Percentiles rank a stretch among this genome's conserved stretches.
phyloP scores from a whole-genome alignment of 441 rosid species.

The Pelargonium cotyledonis region DNA sequence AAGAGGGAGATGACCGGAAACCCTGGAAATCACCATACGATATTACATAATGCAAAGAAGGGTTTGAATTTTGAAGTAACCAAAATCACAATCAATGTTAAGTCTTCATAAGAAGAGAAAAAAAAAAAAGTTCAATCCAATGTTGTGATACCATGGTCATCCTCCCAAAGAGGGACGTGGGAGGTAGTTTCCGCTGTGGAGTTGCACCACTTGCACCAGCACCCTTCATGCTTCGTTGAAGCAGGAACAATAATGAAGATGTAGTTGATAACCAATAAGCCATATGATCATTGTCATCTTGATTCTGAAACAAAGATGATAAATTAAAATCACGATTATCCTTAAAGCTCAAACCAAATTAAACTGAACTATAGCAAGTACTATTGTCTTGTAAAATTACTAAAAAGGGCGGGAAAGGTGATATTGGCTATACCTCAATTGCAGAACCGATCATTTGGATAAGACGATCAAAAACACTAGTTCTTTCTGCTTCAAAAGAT shows the following conservation, averaged over 20 bases:
- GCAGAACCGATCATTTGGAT: conserved; percentile 81
- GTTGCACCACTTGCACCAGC: conserved; percentile 56
- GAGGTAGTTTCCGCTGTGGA: conserved; percentile 53
- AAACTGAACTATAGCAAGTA: neutral
- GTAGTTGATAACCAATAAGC: conserved; percentile 89
- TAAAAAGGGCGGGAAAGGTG: neutral
- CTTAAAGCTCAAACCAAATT: neutral
- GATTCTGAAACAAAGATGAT: conserved; percentile 42
- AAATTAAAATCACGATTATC: neutral
- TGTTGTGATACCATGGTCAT: conserved; percentile 38
- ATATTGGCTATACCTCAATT: conserved; percentile 50
- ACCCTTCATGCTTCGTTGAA: conserved; percentile 71
- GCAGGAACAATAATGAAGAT: conserved; percentile 64
- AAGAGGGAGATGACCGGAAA: conserved; percentile 72
- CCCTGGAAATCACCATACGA: conserved; percentile 40
- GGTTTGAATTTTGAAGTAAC: conserved; percentile 11
- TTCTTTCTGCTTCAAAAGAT: conserved; percentile 84
- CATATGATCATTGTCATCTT: conserved; percentile 61
- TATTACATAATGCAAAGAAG: neutral
- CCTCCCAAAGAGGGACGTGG: conserved; percentile 77
- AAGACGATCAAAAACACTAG: conserved; percentile 86
- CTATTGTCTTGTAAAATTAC: neutral
- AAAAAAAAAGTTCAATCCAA: neutral
- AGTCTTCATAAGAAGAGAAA: neutral
- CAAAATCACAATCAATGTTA: neutral